phyloP scores from a whole-genome alignment of 1,284 basidiomycete species.

The Malassezia japonica region DNA sequence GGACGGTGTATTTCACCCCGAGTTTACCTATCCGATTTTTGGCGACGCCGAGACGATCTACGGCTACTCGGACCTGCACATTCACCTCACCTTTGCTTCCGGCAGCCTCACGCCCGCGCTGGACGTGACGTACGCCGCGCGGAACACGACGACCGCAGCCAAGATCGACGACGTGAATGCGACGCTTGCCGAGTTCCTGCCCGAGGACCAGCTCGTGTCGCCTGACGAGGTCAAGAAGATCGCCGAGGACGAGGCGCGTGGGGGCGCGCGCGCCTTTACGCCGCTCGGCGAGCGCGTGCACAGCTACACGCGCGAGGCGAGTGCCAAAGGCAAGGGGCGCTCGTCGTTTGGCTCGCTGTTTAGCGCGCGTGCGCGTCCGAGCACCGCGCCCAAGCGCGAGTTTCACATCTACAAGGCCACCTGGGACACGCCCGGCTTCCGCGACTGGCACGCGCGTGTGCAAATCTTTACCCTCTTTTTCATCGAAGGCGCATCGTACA shows the following conservation, averaged over 20 bases:
- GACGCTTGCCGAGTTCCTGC: slow-evolving; percentile 67
- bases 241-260: slow-evolving; percentile 62
- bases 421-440: slow-evolving; percentile 79
- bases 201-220: slow-evolving; percentile 53
- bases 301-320: slow-evolving; percentile 61
- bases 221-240: slow-evolving; percentile 49
- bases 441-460: slow-evolving; percentile 84
- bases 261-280: slow-evolving; percentile 64
- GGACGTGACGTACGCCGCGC: slow-evolving; percentile 29
- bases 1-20: slow-evolving; percentile 28
- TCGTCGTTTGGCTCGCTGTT: neutral
- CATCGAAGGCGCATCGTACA: slow-evolving; percentile 74
- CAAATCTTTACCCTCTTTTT: slow-evolving; percentile 88
- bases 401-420: slow-evolving; percentile 52
- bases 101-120: slow-evolving; percentile 61
- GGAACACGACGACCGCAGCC: slow-evolving; percentile 53
- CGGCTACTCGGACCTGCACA: slow-evolving; percentile 63
- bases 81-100: slow-evolving; percentile 70
- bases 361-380: neutral
- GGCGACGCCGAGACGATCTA: slow-evolving; percentile 95
- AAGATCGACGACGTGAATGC: slow-evolving; percentile 75
- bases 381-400: neutral
- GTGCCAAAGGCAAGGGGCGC: slow-evolving; percentile 29
- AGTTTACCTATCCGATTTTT: slow-evolving; percentile 53
- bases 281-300: slow-evolving; percentile 68